These are phyloP conservation scores for Fusarium sp. DNA, from an alignment of 2,329 filamentous ascomycete species.

Conservation along the genomic window DNA sequence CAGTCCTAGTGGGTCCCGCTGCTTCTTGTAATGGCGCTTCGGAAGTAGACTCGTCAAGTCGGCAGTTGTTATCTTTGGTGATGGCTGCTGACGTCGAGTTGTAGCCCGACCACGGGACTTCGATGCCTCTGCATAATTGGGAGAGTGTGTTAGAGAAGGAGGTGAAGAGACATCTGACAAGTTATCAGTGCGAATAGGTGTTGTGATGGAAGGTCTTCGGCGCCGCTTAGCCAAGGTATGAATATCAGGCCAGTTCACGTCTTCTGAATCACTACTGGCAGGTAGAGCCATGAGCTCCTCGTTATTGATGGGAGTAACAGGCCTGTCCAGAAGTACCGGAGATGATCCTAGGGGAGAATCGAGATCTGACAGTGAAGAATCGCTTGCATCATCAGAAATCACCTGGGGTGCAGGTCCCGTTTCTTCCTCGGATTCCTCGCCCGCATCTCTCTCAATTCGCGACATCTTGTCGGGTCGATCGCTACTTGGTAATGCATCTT, in stretches of 20 bases:
- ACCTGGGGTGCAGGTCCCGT: not conserved
- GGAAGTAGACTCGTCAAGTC: slow-evolving; percentile 63
- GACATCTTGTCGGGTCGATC: slow-evolving; percentile 49
- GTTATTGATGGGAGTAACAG: slow-evolving; percentile 55
- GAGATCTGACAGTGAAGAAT: slow-evolving; percentile 50
- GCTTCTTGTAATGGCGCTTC: slow-evolving; percentile 56
- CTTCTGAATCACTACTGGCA: slow-evolving; percentile 60
- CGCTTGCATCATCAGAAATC: slow-evolving; percentile 42
- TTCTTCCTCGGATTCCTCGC: slow-evolving; percentile 24
- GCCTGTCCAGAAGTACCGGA: slow-evolving; percentile 40
- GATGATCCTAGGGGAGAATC: slow-evolving; percentile 48
- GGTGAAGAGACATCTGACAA: slow-evolving; percentile 68
- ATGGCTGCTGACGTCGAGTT: slow-evolving; percentile 48
- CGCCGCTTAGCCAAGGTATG: slow-evolving; percentile 58
- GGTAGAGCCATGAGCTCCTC: slow-evolving; percentile 64
- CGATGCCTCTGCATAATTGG: slow-evolving; percentile 56
- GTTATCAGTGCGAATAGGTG: slow-evolving; percentile 50
- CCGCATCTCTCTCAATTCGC: slow-evolving; percentile 40
- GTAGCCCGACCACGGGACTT: slow-evolving; percentile 45
- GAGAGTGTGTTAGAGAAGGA: slow-evolving; percentile 72
- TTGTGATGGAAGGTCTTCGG: slow-evolving; percentile 48
- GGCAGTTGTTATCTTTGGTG: slow-evolving; percentile 60
- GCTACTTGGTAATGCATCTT: slow-evolving; percentile 52
- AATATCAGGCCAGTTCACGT: slow-evolving; percentile 61
- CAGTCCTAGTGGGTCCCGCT: slow-evolving; percentile 50